Evolutionary conservation across 805 yeast genomes (phyloP).

Genomic region (Kluyveromyces wickerhamii): DNA sequence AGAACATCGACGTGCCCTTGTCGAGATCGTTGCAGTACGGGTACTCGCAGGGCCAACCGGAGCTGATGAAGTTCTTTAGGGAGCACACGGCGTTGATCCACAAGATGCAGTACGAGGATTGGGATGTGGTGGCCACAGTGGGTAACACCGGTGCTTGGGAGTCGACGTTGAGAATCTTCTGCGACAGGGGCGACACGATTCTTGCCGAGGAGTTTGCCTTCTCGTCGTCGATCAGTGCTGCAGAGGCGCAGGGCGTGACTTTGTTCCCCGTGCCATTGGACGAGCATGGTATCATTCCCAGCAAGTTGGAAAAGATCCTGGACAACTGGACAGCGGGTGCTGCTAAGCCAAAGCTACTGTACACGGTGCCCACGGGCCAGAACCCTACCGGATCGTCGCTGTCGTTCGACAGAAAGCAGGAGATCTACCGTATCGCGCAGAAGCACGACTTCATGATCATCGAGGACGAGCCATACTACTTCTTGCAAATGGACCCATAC

Average conservation of each 20-base stretch:
- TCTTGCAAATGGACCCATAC: slow-evolving; percentile 86
- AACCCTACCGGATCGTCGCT: slow-evolving; percentile 94
- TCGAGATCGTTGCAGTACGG: slow-evolving; percentile 92
- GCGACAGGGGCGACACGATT: slow-evolving; percentile 72
- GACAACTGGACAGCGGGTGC: slow-evolving; percentile 57
- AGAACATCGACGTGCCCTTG: slow-evolving; percentile 58
- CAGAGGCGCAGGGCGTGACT: slow-evolving; percentile 60
- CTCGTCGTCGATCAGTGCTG: slow-evolving; percentile 78
- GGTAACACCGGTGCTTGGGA: slow-evolving; percentile 95
- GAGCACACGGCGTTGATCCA: slow-evolving; percentile 62
- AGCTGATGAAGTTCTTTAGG: slow-evolving; percentile 54
- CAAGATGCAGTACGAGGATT: slow-evolving; percentile 46
- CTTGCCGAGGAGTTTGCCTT: slow-evolving; percentile 77
- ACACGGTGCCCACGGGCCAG: slow-evolving; percentile 94
- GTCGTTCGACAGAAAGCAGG: slow-evolving; percentile 64
- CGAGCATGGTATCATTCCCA: slow-evolving; percentile 68
- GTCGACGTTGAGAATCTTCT: slow-evolving; percentile 67
- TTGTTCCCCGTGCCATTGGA: slow-evolving; percentile 75
- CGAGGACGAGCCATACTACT: slow-evolving; percentile 97
- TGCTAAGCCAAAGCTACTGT: slow-evolving; percentile 76
- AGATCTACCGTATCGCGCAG: slow-evolving; percentile 68
- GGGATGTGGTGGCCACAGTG: slow-evolving; percentile 63
- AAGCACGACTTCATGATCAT: slow-evolving; percentile 80
- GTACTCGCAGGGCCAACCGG: slow-evolving; percentile 70
- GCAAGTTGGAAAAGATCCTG: slow-evolving; percentile 51